phyloP scores from a whole-genome alignment of 2,329 filamentous ascomycete genomes.

The Aspergillus sp. region DNA sequence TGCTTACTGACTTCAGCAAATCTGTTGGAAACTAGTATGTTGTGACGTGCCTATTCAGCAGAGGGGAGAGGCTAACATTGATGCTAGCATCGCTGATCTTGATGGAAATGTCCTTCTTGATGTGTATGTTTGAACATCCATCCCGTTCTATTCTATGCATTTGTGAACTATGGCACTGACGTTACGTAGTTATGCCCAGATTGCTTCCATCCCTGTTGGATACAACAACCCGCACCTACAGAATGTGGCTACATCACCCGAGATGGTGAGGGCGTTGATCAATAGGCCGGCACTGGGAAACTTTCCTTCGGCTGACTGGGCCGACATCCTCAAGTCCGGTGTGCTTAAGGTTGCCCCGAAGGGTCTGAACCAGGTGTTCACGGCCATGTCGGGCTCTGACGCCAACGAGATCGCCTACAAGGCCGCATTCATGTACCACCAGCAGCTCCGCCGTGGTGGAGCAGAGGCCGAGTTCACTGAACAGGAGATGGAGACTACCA shows the following conservation, averaged over 20 bases:
- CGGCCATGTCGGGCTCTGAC: conserved; percentile 78
- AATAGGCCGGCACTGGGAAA: conserved; percentile 85
- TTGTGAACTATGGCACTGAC: neutral
- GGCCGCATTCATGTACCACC: conserved; percentile 88
- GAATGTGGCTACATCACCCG: conserved; percentile 61
- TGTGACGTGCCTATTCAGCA: neutral
- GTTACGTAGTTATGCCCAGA: conserved; percentile 65
- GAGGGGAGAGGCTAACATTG: conserved; percentile 11
- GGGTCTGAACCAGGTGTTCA: conserved; percentile 82
- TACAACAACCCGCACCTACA: conserved; percentile 80
- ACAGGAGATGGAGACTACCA: conserved; percentile 64
- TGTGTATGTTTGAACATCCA: conserved; percentile 31
- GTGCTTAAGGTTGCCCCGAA: conserved; percentile 75
- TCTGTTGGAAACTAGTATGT: conserved; percentile 68
- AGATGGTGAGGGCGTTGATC: conserved; percentile 73
- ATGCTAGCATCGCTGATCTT: conserved; percentile 39
- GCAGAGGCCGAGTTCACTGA: conserved; percentile 67
- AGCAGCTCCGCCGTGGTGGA: conserved; percentile 72
- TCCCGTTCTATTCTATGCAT: neutral
- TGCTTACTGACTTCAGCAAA: conserved; percentile 67
- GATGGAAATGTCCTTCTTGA: conserved; percentile 46
- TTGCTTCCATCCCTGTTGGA: conserved; percentile 83
- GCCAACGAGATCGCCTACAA: conserved; percentile 95
- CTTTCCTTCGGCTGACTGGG: conserved; percentile 83
- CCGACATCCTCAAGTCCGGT: conserved; percentile 66